These are phyloP conservation scores for Helicostylum pulchrum DNA, from an alignment of 192 early-diverging fungal species.

Conservation along the genomic window DNA sequence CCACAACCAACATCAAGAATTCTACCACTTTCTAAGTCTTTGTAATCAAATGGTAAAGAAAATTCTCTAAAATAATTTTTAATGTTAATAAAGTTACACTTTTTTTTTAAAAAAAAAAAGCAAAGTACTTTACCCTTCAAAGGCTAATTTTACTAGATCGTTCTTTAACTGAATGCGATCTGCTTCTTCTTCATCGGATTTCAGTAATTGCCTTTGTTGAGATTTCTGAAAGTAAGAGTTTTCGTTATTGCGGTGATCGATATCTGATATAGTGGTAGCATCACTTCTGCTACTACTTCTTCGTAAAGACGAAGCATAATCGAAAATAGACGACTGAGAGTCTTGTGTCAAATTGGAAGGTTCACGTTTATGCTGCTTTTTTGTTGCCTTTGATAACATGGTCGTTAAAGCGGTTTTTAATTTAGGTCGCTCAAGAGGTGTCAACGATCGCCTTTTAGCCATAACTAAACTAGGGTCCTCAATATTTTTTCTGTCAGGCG, in stretches of 20 bases:
- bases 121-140: slow-evolving; percentile 29
- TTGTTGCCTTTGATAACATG: slow-evolving; percentile 17
- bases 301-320: neutral
- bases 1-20: slow-evolving; percentile 37
- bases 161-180: slow-evolving; percentile 37
- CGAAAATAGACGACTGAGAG: neutral
- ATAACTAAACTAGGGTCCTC: neutral
- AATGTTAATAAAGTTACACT: neutral
- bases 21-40: slow-evolving; percentile 5
- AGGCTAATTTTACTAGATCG: slow-evolving; percentile 36
- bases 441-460: neutral
- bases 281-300: neutral
- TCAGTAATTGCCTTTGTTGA: slow-evolving; percentile 1
- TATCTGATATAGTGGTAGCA: neutral
- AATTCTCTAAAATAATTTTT: slow-evolving; percentile 22
- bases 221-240: neutral
- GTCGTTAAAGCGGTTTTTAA: slow-evolving; percentile 1
- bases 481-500: slow-evolving; percentile 7
- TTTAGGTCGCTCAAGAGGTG: neutral
- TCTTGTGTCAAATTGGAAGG: neutral
- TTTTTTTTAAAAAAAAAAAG: neutral
- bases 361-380: neutral
- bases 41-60: slow-evolving; percentile 19
- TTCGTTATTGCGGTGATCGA: neutral
- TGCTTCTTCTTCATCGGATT: slow-evolving; percentile 25